A percentile compares a stretch with the other conserved stretches of the same genome.
Conservation (phyloP, 2,329 filamentous ascomycete genomes). For the Monosporascus sp. region DNA sequence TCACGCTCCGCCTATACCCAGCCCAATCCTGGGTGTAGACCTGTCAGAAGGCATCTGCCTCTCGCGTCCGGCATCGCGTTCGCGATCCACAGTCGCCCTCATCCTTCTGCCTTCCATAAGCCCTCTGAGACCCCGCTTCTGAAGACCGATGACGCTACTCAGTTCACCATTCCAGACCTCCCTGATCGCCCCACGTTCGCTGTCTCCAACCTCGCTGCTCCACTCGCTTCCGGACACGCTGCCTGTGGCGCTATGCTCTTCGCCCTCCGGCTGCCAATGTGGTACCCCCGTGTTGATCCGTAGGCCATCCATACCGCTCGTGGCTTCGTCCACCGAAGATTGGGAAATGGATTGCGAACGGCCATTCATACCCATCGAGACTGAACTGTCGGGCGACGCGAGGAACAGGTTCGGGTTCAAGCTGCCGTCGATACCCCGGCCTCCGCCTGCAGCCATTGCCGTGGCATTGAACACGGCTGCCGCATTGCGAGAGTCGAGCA, state of each 20-base stretch:
- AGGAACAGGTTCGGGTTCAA: slow-evolving; percentile 61
- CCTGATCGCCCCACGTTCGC: slow-evolving; percentile 38
- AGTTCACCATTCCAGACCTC: slow-evolving; percentile 79
- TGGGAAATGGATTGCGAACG: slow-evolving; percentile 26
- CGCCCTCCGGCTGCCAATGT: slow-evolving; percentile 34
- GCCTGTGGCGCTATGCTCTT: slow-evolving; percentile 51
- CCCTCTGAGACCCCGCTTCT: slow-evolving; percentile 87
- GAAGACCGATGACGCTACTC: slow-evolving; percentile 87
- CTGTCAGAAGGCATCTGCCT: slow-evolving; percentile 12
- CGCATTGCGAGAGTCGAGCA: slow-evolving; percentile 88
- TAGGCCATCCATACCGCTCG: slow-evolving; percentile 32
- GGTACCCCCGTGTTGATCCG: slow-evolving; percentile 51
- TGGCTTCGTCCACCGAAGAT: slow-evolving; percentile 18
- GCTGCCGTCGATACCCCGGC: slow-evolving; percentile 69
- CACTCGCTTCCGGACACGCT: slow-evolving; percentile 46
- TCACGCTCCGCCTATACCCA: slow-evolving; percentile 39
- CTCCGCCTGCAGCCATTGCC: slow-evolving; percentile 94
- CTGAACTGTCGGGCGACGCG: slow-evolving; percentile 30
- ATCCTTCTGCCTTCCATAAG: slow-evolving; percentile 91
- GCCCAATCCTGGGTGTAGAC: slow-evolving; percentile 37
- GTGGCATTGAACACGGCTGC: slow-evolving; percentile 97
- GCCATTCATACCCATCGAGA: slow-evolving; percentile 18
- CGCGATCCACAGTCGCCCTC: slow-evolving; percentile 31
- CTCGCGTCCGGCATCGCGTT: slow-evolving; percentile 23
- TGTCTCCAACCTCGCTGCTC: slow-evolving; percentile 33